phyloP scores from a whole-genome alignment of 345 rosid genomes.

The Cardamine occulta region DNA sequence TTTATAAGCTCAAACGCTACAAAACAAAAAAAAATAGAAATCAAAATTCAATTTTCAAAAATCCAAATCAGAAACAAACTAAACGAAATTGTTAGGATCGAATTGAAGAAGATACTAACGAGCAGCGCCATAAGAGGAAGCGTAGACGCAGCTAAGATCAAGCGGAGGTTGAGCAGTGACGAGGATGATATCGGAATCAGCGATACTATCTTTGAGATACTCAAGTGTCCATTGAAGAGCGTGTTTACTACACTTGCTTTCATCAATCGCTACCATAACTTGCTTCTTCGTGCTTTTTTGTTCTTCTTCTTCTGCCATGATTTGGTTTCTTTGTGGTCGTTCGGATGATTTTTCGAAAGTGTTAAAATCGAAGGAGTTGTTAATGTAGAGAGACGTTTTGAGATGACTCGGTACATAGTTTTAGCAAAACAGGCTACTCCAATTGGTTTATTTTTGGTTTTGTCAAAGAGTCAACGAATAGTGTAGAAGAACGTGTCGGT shows the following conservation, averaged over 20 bases:
- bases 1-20: conserved; percentile 64
- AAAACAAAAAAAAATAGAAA: neutral
- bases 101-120: conserved; percentile 44
- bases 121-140: conserved; percentile 60
- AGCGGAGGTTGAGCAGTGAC: conserved; percentile 56
- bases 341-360: neutral
- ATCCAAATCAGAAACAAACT: neutral
- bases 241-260: conserved; percentile 67
- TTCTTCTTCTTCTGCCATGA: conserved; percentile 39
- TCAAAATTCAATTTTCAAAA: neutral
- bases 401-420: neutral
- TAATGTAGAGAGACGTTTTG: neutral
- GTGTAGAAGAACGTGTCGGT: neutral
- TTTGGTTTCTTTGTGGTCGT: conserved; percentile 1
- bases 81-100: neutral
- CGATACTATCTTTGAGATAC: conserved; percentile 49
- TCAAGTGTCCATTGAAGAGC: conserved; percentile 71
- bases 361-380: neutral
- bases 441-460: neutral
- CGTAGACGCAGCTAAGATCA: conserved; percentile 54
- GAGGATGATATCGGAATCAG: conserved; percentile 56
- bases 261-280: conserved; percentile 82
- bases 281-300: conserved; percentile 55
- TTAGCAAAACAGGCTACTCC: neutral
- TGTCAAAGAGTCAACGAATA: too few relatives aligned